Conservation (phyloP, 352 stramenopile species). For the Pilasporangium apinafurcum region DNA sequence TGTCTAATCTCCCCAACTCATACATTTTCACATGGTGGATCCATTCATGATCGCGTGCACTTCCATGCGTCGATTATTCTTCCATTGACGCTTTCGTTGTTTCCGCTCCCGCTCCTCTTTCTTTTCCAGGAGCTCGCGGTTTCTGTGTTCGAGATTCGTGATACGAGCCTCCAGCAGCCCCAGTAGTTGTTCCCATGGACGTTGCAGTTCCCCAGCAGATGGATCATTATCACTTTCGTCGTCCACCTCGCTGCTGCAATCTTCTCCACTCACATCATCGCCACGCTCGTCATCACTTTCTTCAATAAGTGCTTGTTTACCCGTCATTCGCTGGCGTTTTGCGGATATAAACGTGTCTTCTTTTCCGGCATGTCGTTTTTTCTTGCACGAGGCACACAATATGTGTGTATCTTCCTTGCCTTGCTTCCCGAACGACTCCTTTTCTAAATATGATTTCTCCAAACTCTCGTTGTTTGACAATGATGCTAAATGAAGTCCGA, state of each 20-base stretch:
- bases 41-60: constrained; percentile 5
- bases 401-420: too few relatives aligned
- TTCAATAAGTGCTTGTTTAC: constrained; percentile 6
- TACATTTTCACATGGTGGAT: too few relatives aligned
- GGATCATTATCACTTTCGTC: constrained; percentile 1
- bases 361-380: too few relatives aligned
- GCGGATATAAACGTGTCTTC: constrained; percentile 15
- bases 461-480: too few relatives aligned
- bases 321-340: constrained; percentile 1
- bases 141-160: constrained; percentile 30
- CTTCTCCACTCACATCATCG: too few relatives aligned
- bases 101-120: constrained; percentile 42
- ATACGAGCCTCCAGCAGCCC: constrained; percentile 30
- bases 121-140: constrained; percentile 34
- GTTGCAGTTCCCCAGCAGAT: background rate
- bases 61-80: constrained; percentile 11
- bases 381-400: too few relatives aligned
- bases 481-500: too few relatives aligned
- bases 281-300: constrained; percentile 13
- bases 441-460: too few relatives aligned
- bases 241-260: too few relatives aligned
- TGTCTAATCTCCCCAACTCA: too few relatives aligned
- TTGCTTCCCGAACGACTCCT: too few relatives aligned
- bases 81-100: constrained; percentile 14
- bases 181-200: constrained; percentile 12